Evolutionary conservation across 2,329 filamentous ascomycete species (phyloP).

Genomic region (Thyridium curvatum): DNA sequence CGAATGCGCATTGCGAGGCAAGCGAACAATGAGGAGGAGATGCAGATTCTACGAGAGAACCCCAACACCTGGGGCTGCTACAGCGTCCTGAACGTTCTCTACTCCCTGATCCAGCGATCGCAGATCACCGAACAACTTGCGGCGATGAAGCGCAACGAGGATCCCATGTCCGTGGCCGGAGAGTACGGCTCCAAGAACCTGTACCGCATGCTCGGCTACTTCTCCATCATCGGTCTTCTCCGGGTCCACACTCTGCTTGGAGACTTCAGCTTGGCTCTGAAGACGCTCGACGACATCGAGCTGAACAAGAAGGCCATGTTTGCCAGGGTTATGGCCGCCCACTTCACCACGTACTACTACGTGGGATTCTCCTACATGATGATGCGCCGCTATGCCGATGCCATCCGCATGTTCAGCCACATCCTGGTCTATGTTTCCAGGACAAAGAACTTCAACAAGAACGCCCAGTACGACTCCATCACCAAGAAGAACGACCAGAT

Average conservation of each 20-base stretch:
- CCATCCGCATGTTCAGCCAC: conserved; percentile 99
- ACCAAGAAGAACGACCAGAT: conserved; percentile 99
- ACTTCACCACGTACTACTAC: conserved; percentile 99
- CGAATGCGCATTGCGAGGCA: conserved; percentile 82
- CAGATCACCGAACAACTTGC: conserved; percentile 97
- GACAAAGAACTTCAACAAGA: conserved; percentile 99
- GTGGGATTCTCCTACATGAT: conserved; percentile 99
- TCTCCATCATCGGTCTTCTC: conserved; percentile 95
- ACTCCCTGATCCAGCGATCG: conserved; percentile 96
- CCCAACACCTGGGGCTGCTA: conserved; percentile 99
- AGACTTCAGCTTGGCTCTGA: conserved; percentile 95
- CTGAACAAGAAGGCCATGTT: conserved; percentile 99
- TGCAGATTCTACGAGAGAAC: conserved; percentile 86
- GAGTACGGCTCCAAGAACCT: conserved; percentile 92
- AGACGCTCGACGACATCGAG: conserved; percentile 98
- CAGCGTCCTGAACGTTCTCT: conserved; percentile 97
- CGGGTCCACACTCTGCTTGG: conserved; percentile 94
- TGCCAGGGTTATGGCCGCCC: conserved; percentile 96
- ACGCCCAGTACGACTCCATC: conserved; percentile 94
- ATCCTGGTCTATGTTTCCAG: conserved; percentile 97
- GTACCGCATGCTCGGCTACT: conserved; percentile 98
- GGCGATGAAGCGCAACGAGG: conserved; percentile 91
- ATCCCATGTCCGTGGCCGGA: conserved; percentile 79
- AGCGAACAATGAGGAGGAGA: conserved; percentile 84
- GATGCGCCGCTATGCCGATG: conserved; percentile 99